These are phyloP conservation scores for Speleostelium caveatum DNA, from an alignment of 78 protist genomes.

Conservation along the genomic window DNA sequence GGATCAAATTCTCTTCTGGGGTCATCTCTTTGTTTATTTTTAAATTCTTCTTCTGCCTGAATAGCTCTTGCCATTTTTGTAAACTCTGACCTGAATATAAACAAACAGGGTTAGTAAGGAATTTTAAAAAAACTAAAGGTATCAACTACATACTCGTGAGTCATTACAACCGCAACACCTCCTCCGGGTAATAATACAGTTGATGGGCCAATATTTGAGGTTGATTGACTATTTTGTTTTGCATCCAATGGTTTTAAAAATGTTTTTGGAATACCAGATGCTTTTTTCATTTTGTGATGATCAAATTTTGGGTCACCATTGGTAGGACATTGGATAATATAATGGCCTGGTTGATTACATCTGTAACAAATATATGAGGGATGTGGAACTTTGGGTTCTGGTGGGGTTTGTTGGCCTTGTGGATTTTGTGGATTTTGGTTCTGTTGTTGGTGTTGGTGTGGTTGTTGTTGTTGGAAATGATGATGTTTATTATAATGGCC, in stretches of 20 bases:
- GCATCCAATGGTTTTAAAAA: conserved; percentile 29
- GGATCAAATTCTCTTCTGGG: too few relatives aligned
- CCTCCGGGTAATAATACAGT: conserved; percentile 65
- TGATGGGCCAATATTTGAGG: conserved; percentile 34
- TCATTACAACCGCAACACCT: too few relatives aligned
- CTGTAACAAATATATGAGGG: conserved; percentile 82
- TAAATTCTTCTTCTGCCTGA: too few relatives aligned
- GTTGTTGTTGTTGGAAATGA: neutral
- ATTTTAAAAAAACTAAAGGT: too few relatives aligned
- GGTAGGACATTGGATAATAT: conserved; percentile 85
- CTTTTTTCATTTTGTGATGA: conserved; percentile 37
- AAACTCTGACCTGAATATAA: too few relatives aligned
- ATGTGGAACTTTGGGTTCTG: conserved; percentile 28
- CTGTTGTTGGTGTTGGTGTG: neutral
- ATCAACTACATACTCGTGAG: too few relatives aligned
- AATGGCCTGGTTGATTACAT: conserved; percentile 88
- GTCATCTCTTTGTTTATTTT: too few relatives aligned
- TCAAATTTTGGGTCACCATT: conserved; percentile 81
- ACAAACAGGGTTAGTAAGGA: too few relatives aligned
- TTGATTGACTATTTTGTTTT: neutral
- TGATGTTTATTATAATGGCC: neutral
- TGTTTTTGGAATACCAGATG: conserved; percentile 68
- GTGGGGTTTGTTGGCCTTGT: neutral
- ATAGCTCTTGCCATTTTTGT: too few relatives aligned
- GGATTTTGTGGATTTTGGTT: neutral